phyloP scores from a whole-genome alignment of 2,329 filamentous ascomycete genomes.

The Whalleya microplaca region DNA sequence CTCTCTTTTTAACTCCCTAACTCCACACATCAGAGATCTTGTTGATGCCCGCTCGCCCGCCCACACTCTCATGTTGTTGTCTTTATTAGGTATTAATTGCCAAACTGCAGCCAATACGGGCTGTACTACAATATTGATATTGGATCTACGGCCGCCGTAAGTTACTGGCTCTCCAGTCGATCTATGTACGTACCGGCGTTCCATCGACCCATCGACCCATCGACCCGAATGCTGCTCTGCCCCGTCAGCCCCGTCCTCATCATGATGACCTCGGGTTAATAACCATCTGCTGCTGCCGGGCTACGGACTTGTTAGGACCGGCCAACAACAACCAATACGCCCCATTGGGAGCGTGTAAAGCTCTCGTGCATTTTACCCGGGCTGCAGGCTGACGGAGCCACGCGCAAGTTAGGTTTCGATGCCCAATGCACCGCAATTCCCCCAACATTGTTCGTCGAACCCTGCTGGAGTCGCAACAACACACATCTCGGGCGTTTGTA shows the following conservation, averaged over 20 bases:
- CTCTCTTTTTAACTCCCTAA: background rate
- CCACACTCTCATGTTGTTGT: background rate
- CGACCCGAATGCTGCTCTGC: conserved; percentile 8
- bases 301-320: background rate
- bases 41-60: background rate
- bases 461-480: background rate
- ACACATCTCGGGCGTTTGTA: background rate
- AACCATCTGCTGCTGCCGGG: background rate
- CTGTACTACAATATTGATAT: background rate
- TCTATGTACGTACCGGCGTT: conserved; percentile 1
- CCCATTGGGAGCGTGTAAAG: background rate
- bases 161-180: no score
- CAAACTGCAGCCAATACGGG: background rate
- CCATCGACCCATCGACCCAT: conserved; percentile 7
- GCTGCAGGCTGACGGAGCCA: conserved; percentile 1
- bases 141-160: background rate
- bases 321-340: background rate
- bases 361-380: background rate
- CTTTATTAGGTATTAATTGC: background rate
- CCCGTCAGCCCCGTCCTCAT: conserved; percentile 15
- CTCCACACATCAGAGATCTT: conserved; percentile 1
- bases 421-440: conserved; percentile 1
- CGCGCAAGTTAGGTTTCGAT: conserved; percentile 9
- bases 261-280: background rate
- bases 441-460: background rate